Evolutionary conservation across 2,329 filamentous ascomycete species (phyloP), one percentile per base, ranked within the genome.

Genomic region (Fusarium hainanense): DNA sequence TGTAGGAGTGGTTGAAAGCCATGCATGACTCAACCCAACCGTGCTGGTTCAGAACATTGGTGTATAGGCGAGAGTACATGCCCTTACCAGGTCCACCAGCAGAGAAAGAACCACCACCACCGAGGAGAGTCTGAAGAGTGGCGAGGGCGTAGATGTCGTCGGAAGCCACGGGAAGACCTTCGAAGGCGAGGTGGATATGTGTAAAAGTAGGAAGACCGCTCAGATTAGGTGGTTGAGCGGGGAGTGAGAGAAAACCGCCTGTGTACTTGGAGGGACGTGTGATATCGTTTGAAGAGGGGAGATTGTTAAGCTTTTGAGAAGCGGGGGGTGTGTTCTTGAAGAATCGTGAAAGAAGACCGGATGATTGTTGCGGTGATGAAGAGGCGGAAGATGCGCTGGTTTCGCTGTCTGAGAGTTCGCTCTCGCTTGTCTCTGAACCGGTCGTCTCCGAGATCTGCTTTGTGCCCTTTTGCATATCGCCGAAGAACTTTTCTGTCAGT

Each of bases 51-150:
- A 99, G 88, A 1, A 98, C 95, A 79, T 98, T 97, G 69, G 94
- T 98, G 85, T 98, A 99, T 11, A 99, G 88, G 14, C 96, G 92
- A 40, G 93, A 97, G 85, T 98, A 98, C 96, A 99, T 99, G 79
- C 96, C 96, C 84, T 99, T 99, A 55, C 96, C 96, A 7, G 96
- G 96, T 0, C 96, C 96, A 74, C 96, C 96, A 56, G 96, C 96
- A 18, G 93, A 97, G 84, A 99, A 99, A 58, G 94, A 98, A 25
- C 96, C 96, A 50, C 96, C 96, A 49, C 96, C 96, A 61, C 96
- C 96, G 34, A 99, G 92, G 12, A 99, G 91, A 2, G 94, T 98
- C 81, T 98, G 97, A 2, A 99, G 86, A 1, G 95, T 97, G 9
- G 96, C 96, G 46, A 98, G 90, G 20, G 96, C 94, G 82, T 98